A percentile compares a stretch with the other conserved stretches of the same genome.
Conservation (phyloP, 2,329 filamentous ascomycete species). For the Rutstroemia sydowiana region DNA sequence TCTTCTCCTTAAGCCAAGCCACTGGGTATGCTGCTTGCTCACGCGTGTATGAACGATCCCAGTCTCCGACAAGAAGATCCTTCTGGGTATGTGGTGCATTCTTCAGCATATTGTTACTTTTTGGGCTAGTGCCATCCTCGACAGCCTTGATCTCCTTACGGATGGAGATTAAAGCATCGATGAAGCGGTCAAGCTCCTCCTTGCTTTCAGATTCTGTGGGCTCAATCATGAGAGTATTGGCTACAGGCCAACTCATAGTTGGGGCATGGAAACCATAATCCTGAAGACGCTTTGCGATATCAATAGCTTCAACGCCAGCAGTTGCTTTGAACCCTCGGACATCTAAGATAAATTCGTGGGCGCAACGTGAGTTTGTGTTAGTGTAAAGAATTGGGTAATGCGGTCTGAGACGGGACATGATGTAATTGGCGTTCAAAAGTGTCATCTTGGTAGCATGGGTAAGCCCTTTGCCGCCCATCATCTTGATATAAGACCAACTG, state of each 20-base stretch:
- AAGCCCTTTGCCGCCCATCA: constrained; percentile 80
- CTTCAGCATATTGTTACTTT: constrained; percentile 77
- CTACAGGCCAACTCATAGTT: constrained; percentile 94
- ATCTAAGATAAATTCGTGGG: constrained; percentile 96
- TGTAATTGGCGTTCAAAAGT: constrained; percentile 95
- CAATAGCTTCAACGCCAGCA: constrained; percentile 81
- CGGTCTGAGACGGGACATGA: constrained; percentile 75
- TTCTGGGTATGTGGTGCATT: constrained; percentile 80
- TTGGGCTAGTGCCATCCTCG: constrained; percentile 70
- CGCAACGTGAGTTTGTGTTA: constrained; percentile 79
- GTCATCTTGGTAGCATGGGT: constrained; percentile 87
- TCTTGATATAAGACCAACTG: constrained; percentile 88
- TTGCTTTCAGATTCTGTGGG: constrained; percentile 91
- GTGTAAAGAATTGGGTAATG: constrained; percentile 93
- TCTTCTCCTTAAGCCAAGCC: constrained; percentile 80
- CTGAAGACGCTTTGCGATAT: constrained; percentile 92
- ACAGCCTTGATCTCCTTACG: constrained; percentile 76
- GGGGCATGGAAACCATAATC: constrained; percentile 97
- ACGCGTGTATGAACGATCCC: constrained; percentile 74
- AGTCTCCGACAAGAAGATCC: constrained; percentile 69
- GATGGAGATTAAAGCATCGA: constrained; percentile 82
- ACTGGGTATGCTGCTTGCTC: constrained; percentile 84
- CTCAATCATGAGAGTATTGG: constrained; percentile 96
- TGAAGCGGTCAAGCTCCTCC: constrained; percentile 87
- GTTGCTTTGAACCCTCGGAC: constrained; percentile 76